These are phyloP conservation scores for Solanum virginianum DNA, from an alignment of 257 asterid species.

Conservation along the genomic window DNA sequence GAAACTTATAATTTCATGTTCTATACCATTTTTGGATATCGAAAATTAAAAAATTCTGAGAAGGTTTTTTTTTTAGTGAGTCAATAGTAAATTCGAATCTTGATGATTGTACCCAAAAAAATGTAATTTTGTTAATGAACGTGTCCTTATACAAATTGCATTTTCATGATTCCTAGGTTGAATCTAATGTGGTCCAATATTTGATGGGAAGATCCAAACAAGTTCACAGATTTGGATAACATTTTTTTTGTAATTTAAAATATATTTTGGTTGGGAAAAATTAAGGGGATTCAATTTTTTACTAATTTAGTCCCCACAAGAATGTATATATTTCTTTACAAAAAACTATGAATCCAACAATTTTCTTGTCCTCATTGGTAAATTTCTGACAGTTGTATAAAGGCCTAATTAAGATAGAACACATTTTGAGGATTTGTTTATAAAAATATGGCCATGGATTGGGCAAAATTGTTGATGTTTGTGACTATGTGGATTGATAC, in stretches of 20 bases:
- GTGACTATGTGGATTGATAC: neutral
- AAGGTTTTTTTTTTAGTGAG: neutral
- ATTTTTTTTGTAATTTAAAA: neutral
- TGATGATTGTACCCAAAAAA: neutral
- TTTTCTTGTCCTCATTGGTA: neutral
- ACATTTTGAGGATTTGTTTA: neutral
- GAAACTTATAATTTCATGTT: too few species aligned
- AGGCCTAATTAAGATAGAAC: neutral
- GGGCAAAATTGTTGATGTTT: neutral
- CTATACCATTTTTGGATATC: neutral
- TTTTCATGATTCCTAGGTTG: neutral
- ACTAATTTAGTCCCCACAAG: neutral
- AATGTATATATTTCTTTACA: neutral
- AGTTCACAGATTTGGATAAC: neutral
- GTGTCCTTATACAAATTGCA: neutral
- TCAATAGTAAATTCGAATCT: neutral
- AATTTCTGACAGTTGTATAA: neutral
- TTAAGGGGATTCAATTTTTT: neutral
- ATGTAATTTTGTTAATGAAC: neutral
- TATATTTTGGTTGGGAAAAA: neutral
- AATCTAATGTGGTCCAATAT: neutral
- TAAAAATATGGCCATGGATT: neutral
- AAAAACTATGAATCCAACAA: neutral
- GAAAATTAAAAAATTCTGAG: neutral
- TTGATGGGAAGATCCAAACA: neutral